Base-by-base conservation (phyloP, 441 rosid genomes). In the Lepidium campestre region DNA sequence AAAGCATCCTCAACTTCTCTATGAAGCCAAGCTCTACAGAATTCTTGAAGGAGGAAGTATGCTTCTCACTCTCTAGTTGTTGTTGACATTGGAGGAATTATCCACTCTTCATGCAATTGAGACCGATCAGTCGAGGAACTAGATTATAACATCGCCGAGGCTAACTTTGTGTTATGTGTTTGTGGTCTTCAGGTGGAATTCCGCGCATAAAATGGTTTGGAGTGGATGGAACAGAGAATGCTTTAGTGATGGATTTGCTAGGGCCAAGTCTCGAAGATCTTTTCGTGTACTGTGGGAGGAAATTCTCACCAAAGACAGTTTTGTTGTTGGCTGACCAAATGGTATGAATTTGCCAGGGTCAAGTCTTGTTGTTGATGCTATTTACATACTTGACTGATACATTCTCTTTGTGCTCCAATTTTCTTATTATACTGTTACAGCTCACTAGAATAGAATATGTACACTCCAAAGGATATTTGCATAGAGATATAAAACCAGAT, bases 401-500 rank as follows among this genome's bases (percentile, higher is more conserved):
- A 18, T 18, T 47, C 5, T 44, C 59, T 25, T 5, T 27, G 13
- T 35, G 20, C 29, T 54, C 25, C n/a, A 15, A 17, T 65, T 65
- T 12, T 40, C 13, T 14, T 55, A n/a, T 54, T 6, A 0, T 10
- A 0, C 12, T 72, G 29, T 50, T 75, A 20, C 64, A 93, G 98
- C 82, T 93, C 25, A 82, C 98, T 18, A 88, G 98, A 73, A 88
- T 90, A 65, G 97, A 88, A 40, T 90, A 78, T 71, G 88, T 86
- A 47, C 96, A 93, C 73, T 87, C 97, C 6, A 93, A 87, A 79
- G 96, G 97, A 22, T 90, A 85, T 80, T 78, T 93, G 60, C 97
- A 90, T 68, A 86, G 97, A 81, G 97, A 90, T 71, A 90, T 93
- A 25, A 90, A 90, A 60, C 98, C 98, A 0, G 98, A 93, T 81